Conservation (phyloP, 441 rosid species). For the Brassica hybrid region DNA sequence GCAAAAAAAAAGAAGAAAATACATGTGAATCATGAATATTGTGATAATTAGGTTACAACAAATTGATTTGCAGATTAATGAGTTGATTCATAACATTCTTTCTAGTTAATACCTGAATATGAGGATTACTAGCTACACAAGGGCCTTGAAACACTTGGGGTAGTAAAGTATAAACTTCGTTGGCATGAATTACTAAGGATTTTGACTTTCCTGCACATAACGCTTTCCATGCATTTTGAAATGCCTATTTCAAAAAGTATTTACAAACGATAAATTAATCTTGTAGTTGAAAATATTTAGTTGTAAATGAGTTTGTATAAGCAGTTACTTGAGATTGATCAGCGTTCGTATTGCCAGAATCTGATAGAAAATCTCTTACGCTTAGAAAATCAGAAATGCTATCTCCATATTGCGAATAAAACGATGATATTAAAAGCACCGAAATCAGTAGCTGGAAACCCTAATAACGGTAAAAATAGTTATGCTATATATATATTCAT, state of each 20-base stretch:
- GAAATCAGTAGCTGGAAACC: conserved; percentile 3
- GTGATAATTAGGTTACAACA: background rate
- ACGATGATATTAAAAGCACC: background rate
- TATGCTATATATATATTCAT: background rate
- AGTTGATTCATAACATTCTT: conserved; percentile 9
- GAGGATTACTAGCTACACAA: conserved; percentile 29
- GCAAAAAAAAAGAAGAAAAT: background rate
- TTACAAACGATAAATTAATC: background rate
- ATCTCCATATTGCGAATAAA: conserved; percentile 14
- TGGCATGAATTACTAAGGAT: conserved; percentile 13
- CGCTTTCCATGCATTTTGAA: conserved; percentile 34
- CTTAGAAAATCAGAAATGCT: conserved; percentile 2
- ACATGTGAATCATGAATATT: background rate
- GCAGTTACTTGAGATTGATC: conserved; percentile 27
- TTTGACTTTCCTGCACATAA: conserved; percentile 4
- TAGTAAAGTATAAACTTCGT: conserved; percentile 25
- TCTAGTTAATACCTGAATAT: conserved; percentile 27
- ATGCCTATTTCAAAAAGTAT: conserved; percentile 4
- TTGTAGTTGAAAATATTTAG: background rate
- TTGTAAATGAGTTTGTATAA: conserved; percentile 2
- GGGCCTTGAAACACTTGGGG: conserved; percentile 39
- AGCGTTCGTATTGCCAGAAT: background rate
- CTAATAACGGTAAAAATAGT: background rate
- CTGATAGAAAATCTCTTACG: conserved; percentile 17
- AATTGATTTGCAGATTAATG: conserved; percentile 7